Evolutionary conservation across 371 early-diverging fungal genomes (phyloP).

Genomic region (Mucor piriformis): DNA sequence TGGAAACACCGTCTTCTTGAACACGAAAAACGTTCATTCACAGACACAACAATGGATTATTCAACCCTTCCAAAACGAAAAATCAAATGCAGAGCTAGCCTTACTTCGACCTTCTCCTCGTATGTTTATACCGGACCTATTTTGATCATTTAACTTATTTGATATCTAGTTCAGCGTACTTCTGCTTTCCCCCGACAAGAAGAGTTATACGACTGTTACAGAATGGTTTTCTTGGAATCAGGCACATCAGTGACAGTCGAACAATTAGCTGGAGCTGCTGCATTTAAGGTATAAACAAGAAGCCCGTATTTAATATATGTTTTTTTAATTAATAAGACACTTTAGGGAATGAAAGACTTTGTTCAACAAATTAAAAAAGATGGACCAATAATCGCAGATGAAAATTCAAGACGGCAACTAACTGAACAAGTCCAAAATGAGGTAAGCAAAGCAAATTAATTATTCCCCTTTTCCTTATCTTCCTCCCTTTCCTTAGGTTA

Average conservation of each 20-base stretch:
- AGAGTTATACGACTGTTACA: slow-evolving; percentile 45
- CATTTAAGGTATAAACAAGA: slow-evolving; percentile 58
- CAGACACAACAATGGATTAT: slow-evolving; percentile 49
- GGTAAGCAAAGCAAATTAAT: slow-evolving; percentile 5
- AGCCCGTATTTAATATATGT: not conserved
- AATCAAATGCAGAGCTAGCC: slow-evolving; percentile 39
- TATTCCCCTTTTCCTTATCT: slow-evolving; percentile 1
- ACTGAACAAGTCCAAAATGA: slow-evolving; percentile 25
- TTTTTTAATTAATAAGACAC: not conserved
- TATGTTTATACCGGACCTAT: slow-evolving; percentile 19
- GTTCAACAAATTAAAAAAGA: slow-evolving; percentile 23
- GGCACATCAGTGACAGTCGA: slow-evolving; percentile 21
- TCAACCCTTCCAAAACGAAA: slow-evolving; percentile 47
- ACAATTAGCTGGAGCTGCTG: slow-evolving; percentile 63
- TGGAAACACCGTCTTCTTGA: slow-evolving; percentile 37
- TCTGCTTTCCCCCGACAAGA: slow-evolving; percentile 45
- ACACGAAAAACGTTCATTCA: slow-evolving; percentile 32
- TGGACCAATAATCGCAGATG: slow-evolving; percentile 28
- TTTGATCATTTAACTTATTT: slow-evolving; percentile 1
- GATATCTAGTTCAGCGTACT: slow-evolving; percentile 24
- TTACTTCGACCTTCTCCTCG: slow-evolving; percentile 47
- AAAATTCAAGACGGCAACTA: slow-evolving; percentile 27
- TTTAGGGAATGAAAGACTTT: slow-evolving; percentile 42
- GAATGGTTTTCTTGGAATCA: slow-evolving; percentile 35
- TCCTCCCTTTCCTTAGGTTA: not conserved